A percentile compares a stretch with the other conserved stretches of the same genome.
These are phyloP conservation scores for Seiridium unicorne DNA, from an alignment of 2,329 filamentous ascomycete species.

Conservation along the genomic window DNA sequence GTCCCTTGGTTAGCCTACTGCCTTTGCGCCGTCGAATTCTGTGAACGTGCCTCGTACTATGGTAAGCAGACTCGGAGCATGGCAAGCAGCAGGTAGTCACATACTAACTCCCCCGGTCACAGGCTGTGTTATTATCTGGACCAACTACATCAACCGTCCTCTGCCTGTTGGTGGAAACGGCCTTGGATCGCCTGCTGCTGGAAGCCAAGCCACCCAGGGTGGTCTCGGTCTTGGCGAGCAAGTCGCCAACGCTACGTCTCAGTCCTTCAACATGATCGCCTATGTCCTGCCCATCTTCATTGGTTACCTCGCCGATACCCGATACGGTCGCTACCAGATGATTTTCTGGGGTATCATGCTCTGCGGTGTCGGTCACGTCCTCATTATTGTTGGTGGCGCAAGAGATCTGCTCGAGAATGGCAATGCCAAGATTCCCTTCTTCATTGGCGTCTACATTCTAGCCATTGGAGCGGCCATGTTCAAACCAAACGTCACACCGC, in stretches of 20 bases:
- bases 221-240: slow-evolving; percentile 56
- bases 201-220: slow-evolving; percentile 47
- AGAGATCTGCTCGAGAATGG: slow-evolving; percentile 41
- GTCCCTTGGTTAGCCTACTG: slow-evolving; percentile 52
- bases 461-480: slow-evolving; percentile 63
- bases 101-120: background rate
- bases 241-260: slow-evolving; percentile 45
- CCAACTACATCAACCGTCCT: slow-evolving; percentile 61
- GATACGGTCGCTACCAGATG: slow-evolving; percentile 68
- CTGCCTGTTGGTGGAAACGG: slow-evolving; percentile 52
- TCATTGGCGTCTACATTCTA: slow-evolving; percentile 49
- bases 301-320: slow-evolving; percentile 64
- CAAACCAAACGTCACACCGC: slow-evolving; percentile 70
- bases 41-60: slow-evolving; percentile 61
- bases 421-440: slow-evolving; percentile 42
- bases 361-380: slow-evolving; percentile 64
- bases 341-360: slow-evolving; percentile 69
- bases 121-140: slow-evolving; percentile 17
- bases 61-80: slow-evolving; percentile 32
- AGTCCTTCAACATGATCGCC: slow-evolving; percentile 56
- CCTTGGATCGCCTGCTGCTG: slow-evolving; percentile 38
- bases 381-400: slow-evolving; percentile 61
- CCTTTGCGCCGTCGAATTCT: slow-evolving; percentile 59
- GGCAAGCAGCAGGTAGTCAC: background rate
- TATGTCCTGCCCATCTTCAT: slow-evolving; percentile 56